Conservation (phyloP, 1,284 basidiomycete genomes). For the Coriolopsis trogii region DNA sequence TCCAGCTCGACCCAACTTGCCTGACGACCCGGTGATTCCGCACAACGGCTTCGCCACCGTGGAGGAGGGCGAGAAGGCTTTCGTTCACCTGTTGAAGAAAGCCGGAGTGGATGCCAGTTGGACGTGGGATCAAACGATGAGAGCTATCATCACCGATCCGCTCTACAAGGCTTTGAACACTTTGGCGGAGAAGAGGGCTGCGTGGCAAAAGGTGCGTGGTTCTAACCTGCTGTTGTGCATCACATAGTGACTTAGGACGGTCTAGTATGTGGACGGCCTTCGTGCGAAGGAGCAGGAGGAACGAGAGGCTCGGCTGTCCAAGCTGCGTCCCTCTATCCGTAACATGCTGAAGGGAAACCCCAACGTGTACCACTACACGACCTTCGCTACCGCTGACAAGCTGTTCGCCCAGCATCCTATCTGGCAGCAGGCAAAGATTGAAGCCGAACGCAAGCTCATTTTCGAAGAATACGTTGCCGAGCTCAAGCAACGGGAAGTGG, state of each 20-base stretch:
- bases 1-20: slow-evolving; percentile 75
- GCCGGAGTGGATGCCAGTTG: slow-evolving; percentile 89
- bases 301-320: slow-evolving; percentile 77
- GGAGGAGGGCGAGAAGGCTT: slow-evolving; percentile 93
- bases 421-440: slow-evolving; percentile 84
- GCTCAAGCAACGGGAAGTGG: slow-evolving; percentile 84
- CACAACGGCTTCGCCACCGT: slow-evolving; percentile 85
- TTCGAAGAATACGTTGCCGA: slow-evolving; percentile 90
- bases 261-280: slow-evolving; percentile 71
- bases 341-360: slow-evolving; percentile 85
- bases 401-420: slow-evolving; percentile 83
- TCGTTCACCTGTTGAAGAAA: slow-evolving; percentile 86
- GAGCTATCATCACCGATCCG: slow-evolving; percentile 97
- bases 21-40: slow-evolving; percentile 84
- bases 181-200: slow-evolving; percentile 91
- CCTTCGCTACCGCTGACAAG: slow-evolving; percentile 84
- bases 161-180: slow-evolving; percentile 94
- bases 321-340: slow-evolving; percentile 80
- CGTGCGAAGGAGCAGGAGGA: slow-evolving; percentile 77
- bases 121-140: slow-evolving; percentile 99
- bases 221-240: slow-evolving; percentile 11
- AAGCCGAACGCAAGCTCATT: slow-evolving; percentile 81
- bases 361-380: slow-evolving; percentile 87
- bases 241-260: background rate
- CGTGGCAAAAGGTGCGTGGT: slow-evolving; percentile 82